Evolutionary conservation across 495 filamentous ascomycete species (phyloP).

Genomic region (Barbatosphaeria neglecta): DNA sequence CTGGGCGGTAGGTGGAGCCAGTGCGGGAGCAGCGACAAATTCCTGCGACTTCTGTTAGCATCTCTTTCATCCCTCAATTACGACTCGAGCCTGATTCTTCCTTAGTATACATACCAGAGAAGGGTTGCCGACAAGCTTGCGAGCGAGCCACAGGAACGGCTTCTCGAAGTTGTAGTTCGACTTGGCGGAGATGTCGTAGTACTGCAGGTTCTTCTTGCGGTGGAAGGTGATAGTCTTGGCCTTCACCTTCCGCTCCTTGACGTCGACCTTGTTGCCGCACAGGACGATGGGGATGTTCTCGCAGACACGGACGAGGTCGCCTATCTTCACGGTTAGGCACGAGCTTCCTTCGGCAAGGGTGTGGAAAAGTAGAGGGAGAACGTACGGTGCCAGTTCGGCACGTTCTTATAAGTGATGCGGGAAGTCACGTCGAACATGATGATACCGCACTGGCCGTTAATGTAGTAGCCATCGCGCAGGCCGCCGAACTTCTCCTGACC

Average conservation of each 20-base stretch:
- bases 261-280: constrained; percentile 98
- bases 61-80: background rate
- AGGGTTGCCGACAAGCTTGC: constrained; percentile 95
- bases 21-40: constrained; percentile 89
- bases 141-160: constrained; percentile 98
- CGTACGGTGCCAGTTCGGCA: constrained; percentile 99
- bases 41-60: constrained; percentile 45
- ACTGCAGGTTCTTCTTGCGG: constrained; percentile 99
- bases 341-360: background rate
- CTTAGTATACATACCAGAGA: constrained; percentile 51
- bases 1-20: constrained; percentile 82
- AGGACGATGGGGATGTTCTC: constrained; percentile 99
- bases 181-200: constrained; percentile 99
- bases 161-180: constrained; percentile 99
- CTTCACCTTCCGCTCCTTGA: constrained; percentile 99
- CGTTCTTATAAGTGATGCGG: constrained; percentile 99
- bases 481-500: constrained; percentile 99
- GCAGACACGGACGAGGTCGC: constrained; percentile 98
- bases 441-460: constrained; percentile 99
- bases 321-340: constrained; percentile 35
- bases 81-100: too few relatives aligned
- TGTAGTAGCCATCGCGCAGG: constrained; percentile 99
- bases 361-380: constrained; percentile 7
- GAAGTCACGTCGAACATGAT: constrained; percentile 99
- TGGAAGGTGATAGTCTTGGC: constrained; percentile 99